These are phyloP conservation scores for Naganishia sp. DNA, from an alignment of 1,284 basidiomycete genomes.

Conservation along the genomic window DNA sequence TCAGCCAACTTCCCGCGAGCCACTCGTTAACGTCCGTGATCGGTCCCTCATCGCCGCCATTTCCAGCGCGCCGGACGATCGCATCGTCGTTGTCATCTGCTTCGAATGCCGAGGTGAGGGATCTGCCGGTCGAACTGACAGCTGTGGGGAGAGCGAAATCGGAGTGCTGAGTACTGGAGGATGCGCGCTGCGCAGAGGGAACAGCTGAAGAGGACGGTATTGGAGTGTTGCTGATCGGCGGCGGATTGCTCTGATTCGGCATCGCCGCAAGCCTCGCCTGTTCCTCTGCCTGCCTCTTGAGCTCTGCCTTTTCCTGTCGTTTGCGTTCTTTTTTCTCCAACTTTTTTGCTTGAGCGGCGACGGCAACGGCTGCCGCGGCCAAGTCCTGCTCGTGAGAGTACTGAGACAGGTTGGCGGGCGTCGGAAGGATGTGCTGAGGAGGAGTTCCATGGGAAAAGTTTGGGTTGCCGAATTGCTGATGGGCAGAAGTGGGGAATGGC, in stretches of 20 bases:
- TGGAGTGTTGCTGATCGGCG: neutral
- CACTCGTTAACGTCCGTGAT: constrained; percentile 25
- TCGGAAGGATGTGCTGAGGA: neutral
- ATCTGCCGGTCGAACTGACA: neutral
- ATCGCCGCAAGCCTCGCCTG: neutral
- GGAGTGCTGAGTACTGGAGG: neutral
- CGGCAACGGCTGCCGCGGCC: neutral
- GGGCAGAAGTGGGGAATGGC: constrained; percentile 3
- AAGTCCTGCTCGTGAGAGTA: neutral
- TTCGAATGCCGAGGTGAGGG: neutral
- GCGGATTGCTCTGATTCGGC: neutral
- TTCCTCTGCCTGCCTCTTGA: constrained; percentile 19
- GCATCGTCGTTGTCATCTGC: constrained; percentile 6
- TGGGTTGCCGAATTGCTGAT: constrained; percentile 3
- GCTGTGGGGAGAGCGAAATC: too few relatives aligned
- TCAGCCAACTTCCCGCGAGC: constrained; percentile 24
- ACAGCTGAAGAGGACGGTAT: neutral
- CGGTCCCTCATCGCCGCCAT: constrained; percentile 16
- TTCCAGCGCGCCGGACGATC: constrained; percentile 5
- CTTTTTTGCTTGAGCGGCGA: constrained; percentile 13
- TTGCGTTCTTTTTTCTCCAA: constrained; percentile 22
- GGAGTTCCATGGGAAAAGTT: constrained; percentile 6
- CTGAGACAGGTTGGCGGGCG: neutral
- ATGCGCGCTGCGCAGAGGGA: neutral
- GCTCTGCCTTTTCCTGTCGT: constrained; percentile 20